A percentile compares a stretch with the other conserved stretches of the same genome.
Evolutionary conservation across 139 green algal genomes (phyloP).

Genomic region (Gonium pectorale): DNA sequence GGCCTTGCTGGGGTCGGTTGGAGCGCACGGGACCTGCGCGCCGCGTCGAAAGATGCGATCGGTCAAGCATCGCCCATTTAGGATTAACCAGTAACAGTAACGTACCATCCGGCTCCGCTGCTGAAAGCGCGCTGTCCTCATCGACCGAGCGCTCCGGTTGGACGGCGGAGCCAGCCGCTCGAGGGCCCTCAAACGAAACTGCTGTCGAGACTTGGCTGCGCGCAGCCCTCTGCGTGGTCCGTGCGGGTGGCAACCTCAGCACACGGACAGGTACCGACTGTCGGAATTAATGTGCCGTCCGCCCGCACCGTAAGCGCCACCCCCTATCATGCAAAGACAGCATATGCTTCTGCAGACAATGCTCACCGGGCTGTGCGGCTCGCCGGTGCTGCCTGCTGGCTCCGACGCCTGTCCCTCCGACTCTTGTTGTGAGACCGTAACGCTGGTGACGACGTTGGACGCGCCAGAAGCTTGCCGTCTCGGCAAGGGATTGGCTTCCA

Average conservation of each 20-base stretch:
- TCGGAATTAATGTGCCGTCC: no score
- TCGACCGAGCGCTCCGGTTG: slow-evolving; percentile 60
- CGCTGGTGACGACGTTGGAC: slow-evolving; percentile 32
- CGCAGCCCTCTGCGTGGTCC: slow-evolving; percentile 45
- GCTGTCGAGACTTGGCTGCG: slow-evolving; percentile 67
- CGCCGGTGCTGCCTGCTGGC: slow-evolving; percentile 26
- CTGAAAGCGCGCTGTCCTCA: slow-evolving; percentile 65
- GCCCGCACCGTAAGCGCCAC: no score
- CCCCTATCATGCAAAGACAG: no score
- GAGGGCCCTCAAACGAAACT: slow-evolving; percentile 64
- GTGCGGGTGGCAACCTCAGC: no score
- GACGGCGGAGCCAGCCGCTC: slow-evolving; percentile 62
- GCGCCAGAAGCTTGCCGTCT: slow-evolving; percentile 27
- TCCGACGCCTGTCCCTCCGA: slow-evolving; percentile 29
- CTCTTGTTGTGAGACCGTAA: slow-evolving; percentile 38
- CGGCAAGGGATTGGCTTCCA: not conserved
- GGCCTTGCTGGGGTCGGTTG: slow-evolving; percentile 22
- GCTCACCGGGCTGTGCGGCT: slow-evolving; percentile 31
- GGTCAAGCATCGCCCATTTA: no score
- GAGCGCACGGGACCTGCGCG: slow-evolving; percentile 23
- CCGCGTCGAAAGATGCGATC: not conserved
- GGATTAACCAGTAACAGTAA: no score
- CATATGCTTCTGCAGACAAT: not conserved
- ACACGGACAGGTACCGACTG: no score
- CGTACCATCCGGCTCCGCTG: slow-evolving; percentile 62